A percentile compares a stretch with the other conserved stretches of the same genome.
phyloP scores from a whole-genome alignment of 495 filamentous ascomycete species.

The Acidiella bohemica region DNA sequence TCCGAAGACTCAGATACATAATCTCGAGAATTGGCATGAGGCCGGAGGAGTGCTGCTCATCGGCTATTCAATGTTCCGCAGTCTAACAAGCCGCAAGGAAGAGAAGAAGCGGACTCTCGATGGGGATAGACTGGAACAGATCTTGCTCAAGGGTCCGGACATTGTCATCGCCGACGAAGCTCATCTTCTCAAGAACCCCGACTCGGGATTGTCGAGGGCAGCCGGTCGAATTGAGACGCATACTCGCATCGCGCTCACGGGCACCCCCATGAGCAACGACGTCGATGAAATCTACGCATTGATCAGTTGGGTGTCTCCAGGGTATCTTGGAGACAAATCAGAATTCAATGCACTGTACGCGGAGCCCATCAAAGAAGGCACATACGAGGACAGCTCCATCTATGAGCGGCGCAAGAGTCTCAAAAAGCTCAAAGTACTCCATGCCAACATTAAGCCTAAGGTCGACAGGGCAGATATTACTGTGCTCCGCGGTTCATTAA shows the following conservation, averaged over 20 bases:
- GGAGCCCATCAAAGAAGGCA: constrained; percentile 58
- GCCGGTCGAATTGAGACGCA: constrained; percentile 47
- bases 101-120: constrained; percentile 6
- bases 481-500: constrained; percentile 49
- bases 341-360: constrained; percentile 59
- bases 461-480: constrained; percentile 60
- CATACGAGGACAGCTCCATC: constrained; percentile 47
- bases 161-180: constrained; percentile 86
- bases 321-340: constrained; percentile 49
- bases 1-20: background rate
- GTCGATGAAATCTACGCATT: constrained; percentile 70
- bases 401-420: constrained; percentile 43
- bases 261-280: constrained; percentile 74
- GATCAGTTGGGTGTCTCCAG: constrained; percentile 78
- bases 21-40: constrained; percentile 44
- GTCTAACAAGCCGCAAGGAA: constrained; percentile 27
- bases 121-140: constrained; percentile 5
- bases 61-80: constrained; percentile 55
- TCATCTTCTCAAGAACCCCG: constrained; percentile 58
- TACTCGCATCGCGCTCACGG: constrained; percentile 74
- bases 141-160: constrained; percentile 27
- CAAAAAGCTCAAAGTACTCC: constrained; percentile 56
- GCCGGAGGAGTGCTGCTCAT: constrained; percentile 62
- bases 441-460: constrained; percentile 60
- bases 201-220: constrained; percentile 37